A percentile compares a stretch with the other conserved stretches of the same genome.
phyloP scores from a whole-genome alignment of 2,329 filamentous ascomycete species.

The Claviceps purpurea region DNA sequence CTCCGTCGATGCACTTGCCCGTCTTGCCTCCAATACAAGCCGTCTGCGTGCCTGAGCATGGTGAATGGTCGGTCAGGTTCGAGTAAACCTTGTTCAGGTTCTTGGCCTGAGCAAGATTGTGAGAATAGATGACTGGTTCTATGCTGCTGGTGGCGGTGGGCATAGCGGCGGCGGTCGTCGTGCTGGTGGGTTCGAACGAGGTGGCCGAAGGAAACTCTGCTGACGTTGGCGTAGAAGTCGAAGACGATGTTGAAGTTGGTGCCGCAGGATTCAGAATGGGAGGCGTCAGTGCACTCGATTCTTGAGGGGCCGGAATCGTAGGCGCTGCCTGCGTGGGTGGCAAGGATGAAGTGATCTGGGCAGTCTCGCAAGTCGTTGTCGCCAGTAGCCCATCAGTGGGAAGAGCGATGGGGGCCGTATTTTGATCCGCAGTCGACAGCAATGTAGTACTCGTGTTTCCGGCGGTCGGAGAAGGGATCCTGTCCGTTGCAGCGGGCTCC shows the following conservation, averaged over 20 bases:
- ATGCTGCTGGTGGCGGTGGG: conserved; percentile 32
- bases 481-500: not conserved
- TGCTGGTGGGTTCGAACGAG: conserved; percentile 19
- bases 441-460: not conserved
- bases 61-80: conserved; percentile 28
- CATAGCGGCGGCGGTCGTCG: conserved; percentile 21
- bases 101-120: conserved; percentile 31
- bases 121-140: conserved; percentile 25
- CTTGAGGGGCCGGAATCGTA: too few species aligned
- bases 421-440: not conserved
- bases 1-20: conserved; percentile 30
- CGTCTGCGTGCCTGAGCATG: conserved; percentile 32
- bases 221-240: not conserved
- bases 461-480: not conserved
- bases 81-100: conserved; percentile 35
- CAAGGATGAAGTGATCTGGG: too few species aligned
- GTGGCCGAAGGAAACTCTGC: conserved; percentile 5
- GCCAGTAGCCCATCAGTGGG: too few species aligned
- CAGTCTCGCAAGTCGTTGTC: too few species aligned
- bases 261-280: not conserved
- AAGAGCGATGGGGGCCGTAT: too few species aligned
- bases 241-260: not conserved
- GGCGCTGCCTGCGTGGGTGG: too few species aligned
- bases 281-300: not conserved
- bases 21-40: conserved; percentile 40